Evolutionary conservation across 2,329 filamentous ascomycete species (phyloP), one percentile per base, ranked within the genome.

Genomic region (Sporothrix phasma): DNA sequence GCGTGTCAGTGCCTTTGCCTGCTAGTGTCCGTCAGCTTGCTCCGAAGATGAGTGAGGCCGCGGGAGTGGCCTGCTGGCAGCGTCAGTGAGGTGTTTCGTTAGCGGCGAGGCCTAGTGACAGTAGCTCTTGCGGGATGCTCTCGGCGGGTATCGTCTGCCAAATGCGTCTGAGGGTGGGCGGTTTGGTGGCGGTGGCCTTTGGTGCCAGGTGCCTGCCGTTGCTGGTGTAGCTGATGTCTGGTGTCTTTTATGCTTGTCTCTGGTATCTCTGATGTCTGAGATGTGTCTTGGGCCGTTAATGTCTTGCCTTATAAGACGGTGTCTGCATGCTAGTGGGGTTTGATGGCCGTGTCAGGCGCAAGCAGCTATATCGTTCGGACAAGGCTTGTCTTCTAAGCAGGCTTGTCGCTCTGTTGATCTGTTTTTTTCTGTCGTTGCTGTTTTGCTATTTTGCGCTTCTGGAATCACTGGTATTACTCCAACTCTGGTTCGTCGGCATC

Each of bases 261-360:
- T 37, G 34, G 34, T 37, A 10, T 37, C 34, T 10, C 34, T 37
- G 34, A 10, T 49, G 29, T 61, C 43, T 53, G 15, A 45, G 47
- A 11, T 39, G 19, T 53, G 58, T 62, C 39, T 58, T 63, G 41
- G n/a, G 61, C 15, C n/a, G 51, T 43, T 41, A 19, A 15, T 54
- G 41, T 51, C 51, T 53, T 47, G 62, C 62, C 62, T 63, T 63
- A 59, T 63, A 53, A 31, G 39, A 63, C 62, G 15, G 41, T 45
- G 29, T 17, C 37, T 43, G 56, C 53, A 49, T 39, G 17, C 43
- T 29, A 39, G 51, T 37, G 31, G 51, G 17, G n/a, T 22, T 39
- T 56, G 51, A n/a, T 39, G n/a, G 19, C 24, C 31, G 13, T 39
- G 31, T 17, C 11, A 15, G 34, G 51, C 10, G 51, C 31, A 39